Base-by-base conservation (phyloP, 768 basidiomycete species). In the Gelatoporia subvermispora region DNA sequence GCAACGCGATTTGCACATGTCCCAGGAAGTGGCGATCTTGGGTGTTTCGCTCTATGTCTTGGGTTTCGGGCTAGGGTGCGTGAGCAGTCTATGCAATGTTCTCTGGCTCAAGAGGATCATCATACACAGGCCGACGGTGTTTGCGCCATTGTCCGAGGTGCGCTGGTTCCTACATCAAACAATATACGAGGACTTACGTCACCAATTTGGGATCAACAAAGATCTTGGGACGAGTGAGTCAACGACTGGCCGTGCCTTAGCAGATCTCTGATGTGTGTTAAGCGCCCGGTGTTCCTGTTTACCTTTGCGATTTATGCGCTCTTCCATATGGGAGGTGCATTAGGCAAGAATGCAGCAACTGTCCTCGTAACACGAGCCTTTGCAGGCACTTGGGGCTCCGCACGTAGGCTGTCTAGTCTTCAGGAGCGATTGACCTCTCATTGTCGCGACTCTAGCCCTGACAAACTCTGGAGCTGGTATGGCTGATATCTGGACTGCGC, bases 11-110 rank as follows among this genome's bases (percentile, higher is more conserved):
- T 65, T 83, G 31, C 64, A 71, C 38, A 69, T 79, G 43, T 75
- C 76, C 3, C 68, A 73, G 47, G 71, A 75, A 48, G 65, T 80
- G 48, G 76, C 79, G 3, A 77, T 79, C 37, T 67, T 82, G 7
- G 82, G 82, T 15, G 70, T 84, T 18, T 79, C 81, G 4, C 63
- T 82, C 15, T 84, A 81, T 58, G 79, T 85, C 28, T 62, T 85
- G 24, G 82, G 81, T 1, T 81, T 85, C 57, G 80, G 76, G 3
- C 54, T 82, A 20, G 80, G 80, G 75, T 79, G 70, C 64, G 16
- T 22, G 16, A 16, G n/a, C 28, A 21, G 8, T 37, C 23, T n/a
- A 11, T 47, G n/a, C 4, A 8, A 50, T 2, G 5, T n/a, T 28
- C 20, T 15, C 20, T 8, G 16, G 18, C 3, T 9, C 22, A 35